phyloP scores from a whole-genome alignment of 2,329 filamentous ascomycete genomes.

The Thermoascus crustaceus region DNA sequence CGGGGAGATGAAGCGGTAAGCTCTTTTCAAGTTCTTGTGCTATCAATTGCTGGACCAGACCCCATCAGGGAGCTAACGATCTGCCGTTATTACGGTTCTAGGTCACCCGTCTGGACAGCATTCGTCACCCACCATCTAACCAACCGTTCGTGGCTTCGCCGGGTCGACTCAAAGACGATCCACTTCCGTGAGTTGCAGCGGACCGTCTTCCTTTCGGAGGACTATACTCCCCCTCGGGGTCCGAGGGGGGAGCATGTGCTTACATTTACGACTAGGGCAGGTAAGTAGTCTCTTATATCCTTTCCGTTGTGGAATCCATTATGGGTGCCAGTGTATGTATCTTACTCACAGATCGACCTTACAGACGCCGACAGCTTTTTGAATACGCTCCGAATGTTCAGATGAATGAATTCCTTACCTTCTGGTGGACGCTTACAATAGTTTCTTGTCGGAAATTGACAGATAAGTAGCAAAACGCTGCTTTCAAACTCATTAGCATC shows the following conservation, averaged over 20 bases:
- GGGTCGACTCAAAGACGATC: constrained; percentile 34
- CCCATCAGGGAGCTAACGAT: neutral
- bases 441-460: too few relatives aligned
- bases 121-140: constrained; percentile 46
- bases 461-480: too few relatives aligned
- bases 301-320: neutral
- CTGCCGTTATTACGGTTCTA: too few relatives aligned
- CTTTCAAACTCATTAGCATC: too few relatives aligned
- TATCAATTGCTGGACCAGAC: neutral
- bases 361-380: too few relatives aligned
- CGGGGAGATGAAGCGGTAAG: constrained; percentile 44
- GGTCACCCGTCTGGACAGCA: constrained; percentile 54
- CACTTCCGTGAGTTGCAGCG: constrained; percentile 44
- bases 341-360: too few relatives aligned
- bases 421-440: too few relatives aligned
- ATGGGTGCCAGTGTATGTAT: constrained; percentile 16
- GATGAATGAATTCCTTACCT: too few relatives aligned
- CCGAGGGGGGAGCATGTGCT: constrained; percentile 31
- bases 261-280: constrained; percentile 26
- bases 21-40: neutral
- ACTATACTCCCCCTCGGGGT: constrained; percentile 38
- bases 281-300: constrained; percentile 16
- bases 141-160: constrained; percentile 42
- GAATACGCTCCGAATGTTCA: too few relatives aligned
- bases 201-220: constrained; percentile 44